Evolutionary conservation across 768 basidiomycete species (phyloP).

Genomic region (Kwoniella botswanensis): DNA sequence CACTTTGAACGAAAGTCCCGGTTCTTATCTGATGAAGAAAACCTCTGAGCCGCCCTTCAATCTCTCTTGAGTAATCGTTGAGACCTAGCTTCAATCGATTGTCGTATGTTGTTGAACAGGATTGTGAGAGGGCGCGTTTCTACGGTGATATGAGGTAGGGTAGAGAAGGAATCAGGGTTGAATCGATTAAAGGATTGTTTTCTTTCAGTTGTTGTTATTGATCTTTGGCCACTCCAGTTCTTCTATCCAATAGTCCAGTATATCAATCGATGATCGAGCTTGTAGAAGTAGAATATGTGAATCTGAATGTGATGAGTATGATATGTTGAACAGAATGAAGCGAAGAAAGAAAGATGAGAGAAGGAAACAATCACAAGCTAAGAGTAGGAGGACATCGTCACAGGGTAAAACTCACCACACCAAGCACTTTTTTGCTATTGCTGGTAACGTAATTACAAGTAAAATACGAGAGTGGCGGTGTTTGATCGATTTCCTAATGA

Average conservation of each 20-base stretch:
- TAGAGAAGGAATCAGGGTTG: background rate
- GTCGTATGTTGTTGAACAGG: background rate
- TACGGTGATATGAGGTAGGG: background rate
- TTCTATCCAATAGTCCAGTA: background rate
- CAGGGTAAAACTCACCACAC: background rate
- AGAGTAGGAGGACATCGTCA: too few species aligned
- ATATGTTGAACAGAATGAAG: too few species aligned
- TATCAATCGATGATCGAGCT: background rate
- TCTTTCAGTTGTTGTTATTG: background rate
- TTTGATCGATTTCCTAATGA: conserved; percentile 12
- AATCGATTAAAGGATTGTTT: background rate
- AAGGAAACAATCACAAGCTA: too few species aligned
- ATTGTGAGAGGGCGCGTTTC: background rate
- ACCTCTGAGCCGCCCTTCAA: too few species aligned
- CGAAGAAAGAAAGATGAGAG: too few species aligned
- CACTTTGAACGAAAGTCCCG: too few species aligned
- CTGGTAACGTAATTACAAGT: background rate
- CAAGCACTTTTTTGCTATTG: background rate
- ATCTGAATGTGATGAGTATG: too few species aligned
- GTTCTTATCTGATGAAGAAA: too few species aligned
- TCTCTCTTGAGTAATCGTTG: too few species aligned
- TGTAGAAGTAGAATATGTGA: too few species aligned
- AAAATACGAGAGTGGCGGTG: background rate
- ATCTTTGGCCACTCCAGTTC: background rate
- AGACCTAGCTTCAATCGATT: too few species aligned